Percentiles rank a stretch among this genome's conserved stretches.
Conservation (phyloP, 768 basidiomycete species). For the Daedaleopsis sinensis region DNA sequence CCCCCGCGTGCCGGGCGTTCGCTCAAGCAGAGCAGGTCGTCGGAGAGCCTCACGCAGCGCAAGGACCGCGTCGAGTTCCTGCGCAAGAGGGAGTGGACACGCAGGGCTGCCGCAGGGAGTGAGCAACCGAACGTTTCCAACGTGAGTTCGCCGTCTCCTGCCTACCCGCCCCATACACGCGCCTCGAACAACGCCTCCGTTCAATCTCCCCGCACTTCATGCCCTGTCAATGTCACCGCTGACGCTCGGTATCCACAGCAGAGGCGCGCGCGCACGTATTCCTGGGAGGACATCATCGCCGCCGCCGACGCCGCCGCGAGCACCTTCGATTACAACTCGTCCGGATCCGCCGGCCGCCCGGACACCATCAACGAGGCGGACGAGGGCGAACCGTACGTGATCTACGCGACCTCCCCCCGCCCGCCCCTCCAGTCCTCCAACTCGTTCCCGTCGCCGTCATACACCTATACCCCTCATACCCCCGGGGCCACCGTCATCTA, state of each 20-base stretch:
- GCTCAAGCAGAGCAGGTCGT: constrained; percentile 40
- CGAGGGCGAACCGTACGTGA: constrained; percentile 26
- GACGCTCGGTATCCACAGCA: constrained; percentile 1
- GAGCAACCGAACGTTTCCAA: constrained; percentile 4
- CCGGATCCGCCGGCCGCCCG: constrained; percentile 4
- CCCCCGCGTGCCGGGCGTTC: constrained; percentile 1
- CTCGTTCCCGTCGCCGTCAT: constrained; percentile 3
- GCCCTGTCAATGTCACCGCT: constrained; percentile 2
- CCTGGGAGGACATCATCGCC: constrained; percentile 26
- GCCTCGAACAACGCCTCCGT: background rate
- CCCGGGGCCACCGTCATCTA: constrained; percentile 12
- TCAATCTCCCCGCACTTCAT: background rate
- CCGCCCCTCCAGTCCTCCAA: constrained; percentile 4
- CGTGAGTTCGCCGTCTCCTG: background rate
- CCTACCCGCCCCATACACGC: background rate
- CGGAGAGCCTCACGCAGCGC: constrained; percentile 50
- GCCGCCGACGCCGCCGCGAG: constrained; percentile 22
- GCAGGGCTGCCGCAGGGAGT: constrained; percentile 33
- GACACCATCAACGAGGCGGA: constrained; percentile 23
- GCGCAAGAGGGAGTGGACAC: constrained; percentile 48
- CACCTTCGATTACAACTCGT: constrained; percentile 16
- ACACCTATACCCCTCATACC: constrained; percentile 6
- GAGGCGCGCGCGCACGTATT: constrained; percentile 20
- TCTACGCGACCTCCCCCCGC: constrained; percentile 26
- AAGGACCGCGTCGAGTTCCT: constrained; percentile 56